Evolutionary conservation across 2,329 filamentous ascomycete species (phyloP), one percentile per base, ranked within the genome.

Genomic region (Beauveria pseudobassiana): DNA sequence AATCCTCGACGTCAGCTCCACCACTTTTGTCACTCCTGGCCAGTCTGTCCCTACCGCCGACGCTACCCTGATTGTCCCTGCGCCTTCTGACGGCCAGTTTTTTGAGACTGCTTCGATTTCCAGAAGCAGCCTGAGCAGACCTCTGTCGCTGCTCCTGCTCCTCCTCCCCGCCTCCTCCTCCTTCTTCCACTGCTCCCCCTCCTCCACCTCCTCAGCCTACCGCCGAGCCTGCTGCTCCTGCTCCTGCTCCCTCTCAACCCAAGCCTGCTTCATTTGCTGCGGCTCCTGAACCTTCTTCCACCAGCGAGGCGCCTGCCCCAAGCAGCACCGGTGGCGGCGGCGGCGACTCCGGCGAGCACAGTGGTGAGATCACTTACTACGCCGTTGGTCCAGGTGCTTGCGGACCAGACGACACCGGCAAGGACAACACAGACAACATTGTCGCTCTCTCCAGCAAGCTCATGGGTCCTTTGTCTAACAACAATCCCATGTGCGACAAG

Each of bases 281-380:
- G 16, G 61, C 67, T 46, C 50, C 62, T 59, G 56, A 60, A 48
- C 63, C 64, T 62, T 62, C 65, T 54, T 61, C 63, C 34, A 51
- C 49, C 28, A 51, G 50, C 24, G 45, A 16, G 46, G n/a, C 48
- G 34, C 49, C 49, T 28, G 6, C 7, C 57, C 20, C 5, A 10
- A 12, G 10, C 43, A 46, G 43, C 38, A 28, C 14, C 34, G 53
- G 22, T n/a, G 9, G 52, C 59, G 55, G 62, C 52, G 51, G 61
- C 38, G 22, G 58, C 18, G 55, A 67, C 68, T 50, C 67, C 61
- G 68, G 69, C 56, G 63, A 66, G 67, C 73, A 75, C 76, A 69
- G 71, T 0, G 90, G 90, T 64, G 83, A 92, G 55, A 80, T 91
- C 66, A 95, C 91, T 63, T 93, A 84, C 79, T 96, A 90, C 77